These are phyloP conservation scores for Penicillium sp. DNA, from an alignment of 2,329 filamentous ascomycete genomes.

Conservation along the genomic window DNA sequence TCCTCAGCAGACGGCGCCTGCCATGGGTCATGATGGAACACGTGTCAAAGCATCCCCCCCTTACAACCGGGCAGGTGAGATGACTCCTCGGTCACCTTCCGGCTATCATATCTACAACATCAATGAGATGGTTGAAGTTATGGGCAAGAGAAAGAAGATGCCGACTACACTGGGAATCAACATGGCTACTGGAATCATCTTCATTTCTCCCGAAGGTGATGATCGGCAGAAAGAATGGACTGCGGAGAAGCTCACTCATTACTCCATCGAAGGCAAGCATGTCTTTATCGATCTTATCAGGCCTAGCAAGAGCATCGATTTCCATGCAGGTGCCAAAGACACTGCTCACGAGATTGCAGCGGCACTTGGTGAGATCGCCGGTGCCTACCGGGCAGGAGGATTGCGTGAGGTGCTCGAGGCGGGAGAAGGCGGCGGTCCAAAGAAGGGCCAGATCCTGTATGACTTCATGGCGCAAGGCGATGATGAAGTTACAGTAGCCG, in stretches of 20 bases:
- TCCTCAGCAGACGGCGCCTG: constrained; percentile 11
- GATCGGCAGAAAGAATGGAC: constrained; percentile 89
- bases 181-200: constrained; percentile 79
- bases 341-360: constrained; percentile 91
- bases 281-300: constrained; percentile 91
- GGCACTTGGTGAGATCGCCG: constrained; percentile 83
- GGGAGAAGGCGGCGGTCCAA: constrained; percentile 67
- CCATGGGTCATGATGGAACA: constrained; percentile 40
- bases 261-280: constrained; percentile 96
- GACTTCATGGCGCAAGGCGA: constrained; percentile 97
- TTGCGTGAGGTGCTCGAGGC: constrained; percentile 84
- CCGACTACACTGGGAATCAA: constrained; percentile 96
- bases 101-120: constrained; percentile 96
- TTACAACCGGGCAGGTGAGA: constrained; percentile 52
- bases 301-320: constrained; percentile 92
- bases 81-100: constrained; percentile 63
- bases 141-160: constrained; percentile 98
- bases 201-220: constrained; percentile 84
- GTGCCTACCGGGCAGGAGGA: constrained; percentile 75
- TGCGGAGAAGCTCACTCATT: constrained; percentile 93
- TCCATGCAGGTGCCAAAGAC: constrained; percentile 95
- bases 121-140: constrained; percentile 94
- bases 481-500: constrained; percentile 88
- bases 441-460: constrained; percentile 84
- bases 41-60: constrained; percentile 55